Conservation (phyloP, 352 stramenopile species). For the Hyaloperonospora arabidopsidis region DNA sequence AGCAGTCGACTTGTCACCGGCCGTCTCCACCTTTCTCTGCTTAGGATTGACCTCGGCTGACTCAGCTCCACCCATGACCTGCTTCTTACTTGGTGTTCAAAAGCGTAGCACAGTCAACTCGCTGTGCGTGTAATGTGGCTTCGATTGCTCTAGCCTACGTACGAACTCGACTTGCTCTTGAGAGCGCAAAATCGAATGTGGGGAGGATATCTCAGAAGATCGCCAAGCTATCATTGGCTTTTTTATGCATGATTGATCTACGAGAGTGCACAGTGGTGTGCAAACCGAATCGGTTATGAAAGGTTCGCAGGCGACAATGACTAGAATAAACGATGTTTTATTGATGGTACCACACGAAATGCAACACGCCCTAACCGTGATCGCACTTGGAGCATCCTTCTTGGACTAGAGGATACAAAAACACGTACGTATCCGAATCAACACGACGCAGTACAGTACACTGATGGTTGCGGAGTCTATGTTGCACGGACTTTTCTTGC, state of each 20-base stretch:
- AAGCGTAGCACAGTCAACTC: constrained; percentile 20
- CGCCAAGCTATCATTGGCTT: neutral
- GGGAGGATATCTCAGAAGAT: constrained; percentile 12
- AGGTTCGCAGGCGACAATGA: neutral
- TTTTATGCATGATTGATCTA: constrained; percentile 9
- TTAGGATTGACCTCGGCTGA: constrained; percentile 21
- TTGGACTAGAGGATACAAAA: too few species aligned
- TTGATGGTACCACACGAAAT: too few species aligned
- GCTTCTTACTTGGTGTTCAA: constrained; percentile 13
- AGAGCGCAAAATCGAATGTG: constrained; percentile 21
- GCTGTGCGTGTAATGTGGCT: constrained; percentile 9
- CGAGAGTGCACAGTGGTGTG: neutral
- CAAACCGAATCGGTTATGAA: neutral
- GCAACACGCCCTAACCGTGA: too few species aligned
- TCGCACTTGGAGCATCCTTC: too few species aligned
- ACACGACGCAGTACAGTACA: too few species aligned
- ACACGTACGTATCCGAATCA: too few species aligned
- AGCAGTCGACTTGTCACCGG: constrained; percentile 7
- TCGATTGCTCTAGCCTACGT: constrained; percentile 10
- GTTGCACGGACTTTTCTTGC: too few species aligned
- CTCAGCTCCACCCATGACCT: constrained; percentile 24
- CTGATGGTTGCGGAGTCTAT: too few species aligned
- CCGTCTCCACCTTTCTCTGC: constrained; percentile 13
- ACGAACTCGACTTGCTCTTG: constrained; percentile 11
- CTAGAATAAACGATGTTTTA: too few species aligned